Percentiles rank a stretch among this genome's conserved stretches.
These are phyloP conservation scores for Zoysia pacifica DNA, from an alignment of 176 grass and related monocot genomes.

Conservation along the genomic window DNA sequence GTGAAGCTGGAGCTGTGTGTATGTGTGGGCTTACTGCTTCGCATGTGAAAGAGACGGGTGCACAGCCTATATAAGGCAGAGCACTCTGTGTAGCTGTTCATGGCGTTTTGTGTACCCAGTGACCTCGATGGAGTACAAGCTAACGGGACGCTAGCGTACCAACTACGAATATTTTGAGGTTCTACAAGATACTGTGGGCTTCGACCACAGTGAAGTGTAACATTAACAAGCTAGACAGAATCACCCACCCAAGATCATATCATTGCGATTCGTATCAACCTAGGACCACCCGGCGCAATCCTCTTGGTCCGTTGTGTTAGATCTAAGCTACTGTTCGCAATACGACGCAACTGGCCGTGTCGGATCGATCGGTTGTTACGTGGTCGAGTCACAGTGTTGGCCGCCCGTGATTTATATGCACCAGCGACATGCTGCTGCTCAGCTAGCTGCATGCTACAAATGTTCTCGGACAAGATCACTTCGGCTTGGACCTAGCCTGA, in stretches of 20 bases:
- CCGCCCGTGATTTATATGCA: neutral
- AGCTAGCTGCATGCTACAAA: neutral
- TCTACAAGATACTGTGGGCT: constrained; percentile 8
- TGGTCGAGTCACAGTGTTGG: constrained; percentile 13
- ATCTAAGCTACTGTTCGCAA: constrained; percentile 38
- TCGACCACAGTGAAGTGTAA: neutral
- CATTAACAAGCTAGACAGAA: neutral
- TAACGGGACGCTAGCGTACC: neutral
- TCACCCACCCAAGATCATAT: constrained; percentile 1
- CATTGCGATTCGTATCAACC: constrained; percentile 12
- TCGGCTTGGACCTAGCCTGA: constrained; percentile 14
- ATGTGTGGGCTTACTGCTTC: neutral
- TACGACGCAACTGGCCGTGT: constrained; percentile 44
- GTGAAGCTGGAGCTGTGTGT: neutral
- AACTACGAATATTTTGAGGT: neutral
- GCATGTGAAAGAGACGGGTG: neutral
- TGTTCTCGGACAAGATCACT: constrained; percentile 9
- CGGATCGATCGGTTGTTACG: constrained; percentile 27
- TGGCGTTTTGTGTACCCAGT: neutral
- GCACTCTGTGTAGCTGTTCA: neutral
- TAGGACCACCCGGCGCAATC: constrained; percentile 38
- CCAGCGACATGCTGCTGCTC: neutral
- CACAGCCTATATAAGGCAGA: constrained; percentile 20
- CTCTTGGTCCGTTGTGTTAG: constrained; percentile 29
- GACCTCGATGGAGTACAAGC: neutral